phyloP scores from a whole-genome alignment of 2,329 filamentous ascomycete species.

The Colletotrichum gloeosporioides region DNA sequence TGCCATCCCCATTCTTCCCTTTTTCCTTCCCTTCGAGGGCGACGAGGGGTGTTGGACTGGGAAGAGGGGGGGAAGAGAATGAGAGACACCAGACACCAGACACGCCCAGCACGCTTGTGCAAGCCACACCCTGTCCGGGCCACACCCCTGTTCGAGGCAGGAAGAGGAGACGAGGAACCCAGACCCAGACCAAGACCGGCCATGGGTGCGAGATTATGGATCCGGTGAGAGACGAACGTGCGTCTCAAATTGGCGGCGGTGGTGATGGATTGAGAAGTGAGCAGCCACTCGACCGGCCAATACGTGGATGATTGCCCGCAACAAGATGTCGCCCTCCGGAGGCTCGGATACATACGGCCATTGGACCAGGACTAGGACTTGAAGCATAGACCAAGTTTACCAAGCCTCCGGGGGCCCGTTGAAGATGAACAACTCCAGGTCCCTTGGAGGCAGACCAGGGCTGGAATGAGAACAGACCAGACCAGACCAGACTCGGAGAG shows the following conservation, averaged over 20 bases:
- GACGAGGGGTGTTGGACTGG: background rate
- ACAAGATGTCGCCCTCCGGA: conserved; percentile 1
- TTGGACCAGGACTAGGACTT: background rate
- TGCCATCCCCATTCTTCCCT: conserved; percentile 27
- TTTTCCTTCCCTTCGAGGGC: background rate
- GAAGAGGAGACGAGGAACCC: conserved; percentile 18
- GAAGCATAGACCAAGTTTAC: conserved; percentile 13
- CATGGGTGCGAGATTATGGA: conserved; percentile 21
- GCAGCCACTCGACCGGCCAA: conserved; percentile 11
- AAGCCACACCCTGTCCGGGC: conserved; percentile 18
- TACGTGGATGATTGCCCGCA: background rate
- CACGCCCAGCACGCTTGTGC: conserved; percentile 14
- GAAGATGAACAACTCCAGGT: background rate
- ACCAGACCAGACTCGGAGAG: background rate
- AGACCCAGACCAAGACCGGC: conserved; percentile 8
- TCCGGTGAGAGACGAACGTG: conserved; percentile 22
- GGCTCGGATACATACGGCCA: background rate
- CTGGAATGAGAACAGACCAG: background rate
- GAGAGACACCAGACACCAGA: background rate
- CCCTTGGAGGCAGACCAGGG: background rate
- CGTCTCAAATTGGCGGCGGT: conserved; percentile 17
- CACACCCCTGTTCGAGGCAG: conserved; percentile 17
- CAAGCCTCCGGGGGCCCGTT: background rate
- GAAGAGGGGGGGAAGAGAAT: conserved; percentile 5
- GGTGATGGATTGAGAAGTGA: conserved; percentile 20